Evolutionary conservation across 306 rosid genomes (phyloP).

Genomic region (Inga leiocalycina): DNA sequence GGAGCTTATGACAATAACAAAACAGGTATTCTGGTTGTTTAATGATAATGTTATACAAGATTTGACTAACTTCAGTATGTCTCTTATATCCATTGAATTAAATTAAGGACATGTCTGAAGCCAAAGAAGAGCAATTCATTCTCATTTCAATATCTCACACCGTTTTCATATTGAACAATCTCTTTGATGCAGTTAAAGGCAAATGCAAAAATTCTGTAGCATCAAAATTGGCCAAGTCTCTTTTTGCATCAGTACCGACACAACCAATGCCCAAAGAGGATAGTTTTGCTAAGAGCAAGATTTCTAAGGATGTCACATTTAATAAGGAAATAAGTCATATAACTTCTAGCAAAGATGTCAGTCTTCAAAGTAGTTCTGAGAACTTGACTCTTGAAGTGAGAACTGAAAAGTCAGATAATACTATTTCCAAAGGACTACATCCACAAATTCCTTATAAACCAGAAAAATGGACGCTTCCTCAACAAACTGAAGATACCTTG

Average conservation of each 20-base stretch:
- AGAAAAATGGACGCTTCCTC: constrained; percentile 93
- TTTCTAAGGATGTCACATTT: constrained; percentile 31
- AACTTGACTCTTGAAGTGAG: constrained; percentile 47
- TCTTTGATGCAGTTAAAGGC: constrained; percentile 94
- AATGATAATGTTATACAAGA: constrained; percentile 19
- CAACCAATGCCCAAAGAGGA: constrained; percentile 59
- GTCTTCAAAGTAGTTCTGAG: constrained; percentile 50
- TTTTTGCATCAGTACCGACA: constrained; percentile 71
- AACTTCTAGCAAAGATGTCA: constrained; percentile 46
- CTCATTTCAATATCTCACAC: no score
- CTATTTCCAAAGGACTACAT: constrained; percentile 41
- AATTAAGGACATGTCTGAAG: no score
- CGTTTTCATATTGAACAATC: constrained; percentile 45
- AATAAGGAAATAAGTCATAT: constrained; percentile 34
- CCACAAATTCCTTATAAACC: constrained; percentile 56
- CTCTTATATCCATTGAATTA: no score
- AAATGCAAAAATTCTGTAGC: constrained; percentile 74
- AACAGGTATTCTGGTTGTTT: constrained; percentile 61
- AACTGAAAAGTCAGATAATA: constrained; percentile 55
- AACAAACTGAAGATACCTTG: constrained; percentile 67
- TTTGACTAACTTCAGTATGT: not conserved
- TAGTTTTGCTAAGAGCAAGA: constrained; percentile 33
- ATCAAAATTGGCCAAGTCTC: constrained; percentile 90
- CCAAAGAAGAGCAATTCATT: no score
- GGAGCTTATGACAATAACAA: constrained; percentile 39